Percentiles rank a stretch among this genome's conserved stretches.
phyloP scores from a whole-genome alignment of 164 flowering plant genomes.

The Litsea cubeba region DNA sequence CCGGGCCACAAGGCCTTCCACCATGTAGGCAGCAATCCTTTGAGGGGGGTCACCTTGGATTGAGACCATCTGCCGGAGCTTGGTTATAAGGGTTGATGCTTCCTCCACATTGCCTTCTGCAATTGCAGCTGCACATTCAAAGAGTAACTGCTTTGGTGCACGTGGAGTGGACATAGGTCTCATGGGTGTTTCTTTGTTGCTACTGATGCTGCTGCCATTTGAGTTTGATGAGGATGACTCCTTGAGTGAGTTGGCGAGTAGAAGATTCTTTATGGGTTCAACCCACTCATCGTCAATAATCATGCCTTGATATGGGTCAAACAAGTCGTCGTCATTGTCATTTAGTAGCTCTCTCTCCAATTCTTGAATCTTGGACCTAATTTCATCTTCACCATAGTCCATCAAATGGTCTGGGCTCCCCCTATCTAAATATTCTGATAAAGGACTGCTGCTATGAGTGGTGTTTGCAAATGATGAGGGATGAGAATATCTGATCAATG shows the following conservation, averaged over 20 bases:
- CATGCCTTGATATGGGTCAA: constrained; percentile 38
- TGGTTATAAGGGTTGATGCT: constrained; percentile 52
- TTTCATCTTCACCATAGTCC: constrained; percentile 49
- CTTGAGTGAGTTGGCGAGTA: constrained; percentile 61
- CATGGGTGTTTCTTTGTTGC: constrained; percentile 39
- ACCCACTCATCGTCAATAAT: constrained; percentile 65
- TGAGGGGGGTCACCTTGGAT: constrained; percentile 89
- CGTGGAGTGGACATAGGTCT: constrained; percentile 11
- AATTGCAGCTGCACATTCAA: constrained; percentile 68
- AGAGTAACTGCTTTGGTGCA: constrained; percentile 66
- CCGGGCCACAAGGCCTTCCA: constrained; percentile 95
- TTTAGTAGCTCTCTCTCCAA: constrained; percentile 66
- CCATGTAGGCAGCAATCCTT: constrained; percentile 96
- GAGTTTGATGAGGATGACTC: constrained; percentile 72
- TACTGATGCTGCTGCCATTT: constrained; percentile 55
- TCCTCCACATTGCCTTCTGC: constrained; percentile 60
- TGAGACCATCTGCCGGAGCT: constrained; percentile 75
- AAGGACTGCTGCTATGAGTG: constrained; percentile 17
- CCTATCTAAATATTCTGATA: constrained; percentile 35
- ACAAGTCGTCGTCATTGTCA: constrained; percentile 42
- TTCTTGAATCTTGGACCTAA: constrained; percentile 72
- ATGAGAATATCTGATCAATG: constrained; percentile 12
- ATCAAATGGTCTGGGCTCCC: constrained; percentile 34
- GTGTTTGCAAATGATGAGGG: constrained; percentile 5
- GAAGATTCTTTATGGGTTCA: constrained; percentile 28